phyloP scores from a whole-genome alignment of 768 basidiomycete species.

The Termitomyces sp. region DNA sequence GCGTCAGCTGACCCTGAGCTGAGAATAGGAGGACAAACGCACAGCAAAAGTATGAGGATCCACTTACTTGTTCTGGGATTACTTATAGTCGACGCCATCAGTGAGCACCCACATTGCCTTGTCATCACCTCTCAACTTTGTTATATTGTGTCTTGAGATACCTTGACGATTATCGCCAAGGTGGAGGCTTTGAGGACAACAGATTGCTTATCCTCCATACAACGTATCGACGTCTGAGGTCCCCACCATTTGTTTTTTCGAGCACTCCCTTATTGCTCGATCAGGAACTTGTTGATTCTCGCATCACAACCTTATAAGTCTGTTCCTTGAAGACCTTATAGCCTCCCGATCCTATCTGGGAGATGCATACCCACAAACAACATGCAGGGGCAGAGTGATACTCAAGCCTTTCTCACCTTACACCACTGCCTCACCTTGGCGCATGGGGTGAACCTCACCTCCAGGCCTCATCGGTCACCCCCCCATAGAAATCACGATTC shows the following conservation, averaged over 20 bases:
- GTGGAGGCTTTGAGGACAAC: neutral
- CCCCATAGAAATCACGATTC: no score
- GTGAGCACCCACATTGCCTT: neutral
- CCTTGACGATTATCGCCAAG: neutral
- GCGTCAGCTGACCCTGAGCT: neutral
- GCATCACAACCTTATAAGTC: neutral
- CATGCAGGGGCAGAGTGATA: no score
- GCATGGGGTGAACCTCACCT: no score
- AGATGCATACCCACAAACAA: no score
- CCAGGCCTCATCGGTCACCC: no score
- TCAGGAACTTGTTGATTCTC: slow-evolving; percentile 15
- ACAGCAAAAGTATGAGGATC: slow-evolving; percentile 1
- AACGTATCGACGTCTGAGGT: neutral
- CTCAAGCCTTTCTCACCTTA: no score
- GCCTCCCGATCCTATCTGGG: no score
- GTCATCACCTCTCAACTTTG: neutral
- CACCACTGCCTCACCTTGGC: no score
- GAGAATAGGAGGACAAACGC: slow-evolving; percentile 8
- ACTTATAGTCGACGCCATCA: neutral
- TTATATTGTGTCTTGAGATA: neutral
- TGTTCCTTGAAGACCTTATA: no score
- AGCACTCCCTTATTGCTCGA: slow-evolving; percentile 11
- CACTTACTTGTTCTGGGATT: neutral
- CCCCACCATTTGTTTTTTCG: slow-evolving; percentile 4
- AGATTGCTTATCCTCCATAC: neutral